These are phyloP conservation scores for Stentor coeruleus DNA, from an alignment of 73 alveolate genomes.

Conservation along the genomic window DNA sequence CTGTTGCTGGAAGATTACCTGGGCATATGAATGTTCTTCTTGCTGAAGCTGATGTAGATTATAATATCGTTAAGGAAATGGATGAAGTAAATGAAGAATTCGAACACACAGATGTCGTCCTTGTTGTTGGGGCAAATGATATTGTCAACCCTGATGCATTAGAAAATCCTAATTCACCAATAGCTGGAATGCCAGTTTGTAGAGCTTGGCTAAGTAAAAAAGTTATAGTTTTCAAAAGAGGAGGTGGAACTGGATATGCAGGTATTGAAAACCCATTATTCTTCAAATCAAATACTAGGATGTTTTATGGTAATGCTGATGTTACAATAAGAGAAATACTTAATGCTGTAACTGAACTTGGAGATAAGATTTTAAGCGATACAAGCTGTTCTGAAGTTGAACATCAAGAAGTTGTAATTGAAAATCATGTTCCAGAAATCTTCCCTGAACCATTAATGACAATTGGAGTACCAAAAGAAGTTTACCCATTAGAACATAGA, in stretches of 20 bases:
- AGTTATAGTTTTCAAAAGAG: constrained; percentile 60
- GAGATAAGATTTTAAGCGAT: too few relatives aligned
- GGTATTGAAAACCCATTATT: constrained; percentile 73
- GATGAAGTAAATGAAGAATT: constrained; percentile 76
- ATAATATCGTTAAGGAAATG: constrained; percentile 76
- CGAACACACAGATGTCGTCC: constrained; percentile 60
- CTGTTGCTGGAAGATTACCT: constrained; percentile 81
- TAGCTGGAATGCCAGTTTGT: constrained; percentile 85
- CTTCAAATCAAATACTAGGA: constrained; percentile 45
- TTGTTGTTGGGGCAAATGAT: constrained; percentile 78
- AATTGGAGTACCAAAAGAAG: constrained; percentile 58
- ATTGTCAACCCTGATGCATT: constrained; percentile 75
- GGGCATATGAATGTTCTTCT: constrained; percentile 79
- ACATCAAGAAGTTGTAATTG: neutral
- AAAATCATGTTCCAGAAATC: neutral
- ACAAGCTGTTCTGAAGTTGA: neutral
- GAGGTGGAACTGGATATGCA: constrained; percentile 73
- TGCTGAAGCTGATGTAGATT: constrained; percentile 83
- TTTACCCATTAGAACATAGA: constrained; percentile 45
- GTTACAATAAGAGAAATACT: constrained; percentile 37
- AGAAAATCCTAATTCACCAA: constrained; percentile 66
- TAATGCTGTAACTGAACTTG: too few relatives aligned
- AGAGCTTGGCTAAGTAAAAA: constrained; percentile 71
- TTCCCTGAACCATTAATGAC: constrained; percentile 24
- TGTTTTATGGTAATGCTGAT: constrained; percentile 49